Conservation (phyloP, 1,139 yeast genomes). For the Kurtzmaniella natalensis region DNA sequence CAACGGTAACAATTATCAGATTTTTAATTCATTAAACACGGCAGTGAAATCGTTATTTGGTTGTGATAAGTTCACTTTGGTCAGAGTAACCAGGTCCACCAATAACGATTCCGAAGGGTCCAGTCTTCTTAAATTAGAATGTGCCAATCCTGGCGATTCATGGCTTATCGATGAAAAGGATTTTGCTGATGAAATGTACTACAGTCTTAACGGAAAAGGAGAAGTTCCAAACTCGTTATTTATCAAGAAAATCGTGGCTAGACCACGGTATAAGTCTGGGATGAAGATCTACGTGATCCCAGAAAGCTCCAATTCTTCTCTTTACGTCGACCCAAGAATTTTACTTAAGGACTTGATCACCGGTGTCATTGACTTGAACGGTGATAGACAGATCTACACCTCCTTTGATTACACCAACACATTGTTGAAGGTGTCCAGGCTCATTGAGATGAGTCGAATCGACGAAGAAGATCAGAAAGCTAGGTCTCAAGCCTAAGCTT, state of each 20-base stretch:
- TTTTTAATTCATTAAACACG: slow-evolving; percentile 43
- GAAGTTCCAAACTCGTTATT: slow-evolving; percentile 45
- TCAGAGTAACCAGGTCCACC: slow-evolving; percentile 53
- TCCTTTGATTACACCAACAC: slow-evolving; percentile 19
- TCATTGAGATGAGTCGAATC: slow-evolving; percentile 2
- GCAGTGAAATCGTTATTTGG: slow-evolving; percentile 44
- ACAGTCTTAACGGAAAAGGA: slow-evolving; percentile 34
- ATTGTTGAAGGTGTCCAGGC: slow-evolving; percentile 2
- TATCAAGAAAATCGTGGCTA: slow-evolving; percentile 41
- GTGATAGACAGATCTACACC: slow-evolving; percentile 20
- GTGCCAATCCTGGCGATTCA: slow-evolving; percentile 51
- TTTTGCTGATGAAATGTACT: slow-evolving; percentile 36
- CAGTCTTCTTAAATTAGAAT: slow-evolving; percentile 47
- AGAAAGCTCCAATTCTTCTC: slow-evolving; percentile 25
- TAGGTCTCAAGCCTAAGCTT: too few relatives aligned
- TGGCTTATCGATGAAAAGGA: slow-evolving; percentile 47
- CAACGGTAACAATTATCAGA: slow-evolving; percentile 17
- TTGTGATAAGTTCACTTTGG: slow-evolving; percentile 36
- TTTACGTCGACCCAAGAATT: slow-evolving; percentile 48
- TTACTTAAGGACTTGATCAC: slow-evolving; percentile 48
- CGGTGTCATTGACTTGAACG: slow-evolving; percentile 37
- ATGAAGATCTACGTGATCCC: slow-evolving; percentile 46
- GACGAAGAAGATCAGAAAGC: background rate
- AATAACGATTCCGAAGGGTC: slow-evolving; percentile 50
- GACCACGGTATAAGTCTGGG: slow-evolving; percentile 50